phyloP scores from a whole-genome alignment of 768 basidiomycete species.

The Pseudohyphozyma bogoriensis region DNA sequence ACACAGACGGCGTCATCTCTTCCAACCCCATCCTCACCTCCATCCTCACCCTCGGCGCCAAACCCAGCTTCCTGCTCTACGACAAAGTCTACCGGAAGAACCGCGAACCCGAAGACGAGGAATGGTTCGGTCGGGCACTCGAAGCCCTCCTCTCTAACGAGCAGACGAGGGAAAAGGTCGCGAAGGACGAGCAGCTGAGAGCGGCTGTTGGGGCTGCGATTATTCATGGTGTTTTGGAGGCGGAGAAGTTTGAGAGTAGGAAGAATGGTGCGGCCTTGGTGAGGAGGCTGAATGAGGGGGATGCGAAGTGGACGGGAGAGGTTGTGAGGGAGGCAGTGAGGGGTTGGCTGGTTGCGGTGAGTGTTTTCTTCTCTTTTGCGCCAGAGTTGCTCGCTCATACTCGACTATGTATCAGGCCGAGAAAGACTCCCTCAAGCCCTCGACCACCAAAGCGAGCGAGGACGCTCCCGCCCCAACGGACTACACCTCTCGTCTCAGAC shows the following conservation, averaged over 20 bases:
- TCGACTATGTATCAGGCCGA: neutral
- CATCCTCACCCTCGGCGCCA: conserved; percentile 44
- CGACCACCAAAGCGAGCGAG: too few relatives aligned
- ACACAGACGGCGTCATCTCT: conserved; percentile 24
- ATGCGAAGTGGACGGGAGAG: conserved; percentile 47
- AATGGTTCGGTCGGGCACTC: conserved; percentile 63
- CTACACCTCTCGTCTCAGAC: conserved; percentile 41
- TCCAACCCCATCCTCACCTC: conserved; percentile 33
- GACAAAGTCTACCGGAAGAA: conserved; percentile 77
- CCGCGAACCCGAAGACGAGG: conserved; percentile 51
- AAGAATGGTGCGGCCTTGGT: conserved; percentile 45
- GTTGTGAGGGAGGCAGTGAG: conserved; percentile 55
- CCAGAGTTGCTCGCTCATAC: neutral
- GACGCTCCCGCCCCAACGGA: conserved; percentile 41
- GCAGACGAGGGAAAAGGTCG: conserved; percentile 40
- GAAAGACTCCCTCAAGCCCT: too few relatives aligned
- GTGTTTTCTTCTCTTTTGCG: neutral
- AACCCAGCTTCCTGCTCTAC: conserved; percentile 77
- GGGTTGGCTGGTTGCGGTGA: conserved; percentile 12
- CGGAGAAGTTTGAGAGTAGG: conserved; percentile 49
- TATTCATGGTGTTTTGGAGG: conserved; percentile 58
- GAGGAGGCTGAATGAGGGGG: conserved; percentile 37
- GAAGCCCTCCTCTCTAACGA: conserved; percentile 40
- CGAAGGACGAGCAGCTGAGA: conserved; percentile 46
- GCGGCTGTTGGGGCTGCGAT: too few relatives aligned